Base-by-base conservation (phyloP, 176 grass and related monocot species). In the Triticum monococcum region DNA sequence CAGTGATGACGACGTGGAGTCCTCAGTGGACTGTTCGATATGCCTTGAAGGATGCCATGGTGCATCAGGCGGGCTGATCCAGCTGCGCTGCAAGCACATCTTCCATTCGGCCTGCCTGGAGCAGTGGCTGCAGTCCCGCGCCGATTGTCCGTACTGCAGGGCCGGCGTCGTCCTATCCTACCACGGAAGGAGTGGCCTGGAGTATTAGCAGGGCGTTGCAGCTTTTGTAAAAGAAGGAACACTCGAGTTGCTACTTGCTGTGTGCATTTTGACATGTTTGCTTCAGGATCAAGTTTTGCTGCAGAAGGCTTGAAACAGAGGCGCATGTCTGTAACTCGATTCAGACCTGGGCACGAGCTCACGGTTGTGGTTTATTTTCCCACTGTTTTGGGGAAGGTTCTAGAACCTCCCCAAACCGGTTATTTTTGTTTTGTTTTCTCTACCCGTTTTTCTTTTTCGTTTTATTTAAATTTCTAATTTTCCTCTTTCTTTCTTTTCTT, bases 91-190 rank as follows among this genome's bases (percentile, higher is more conserved):
- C 75, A 88, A 67, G 46, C 86, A 91, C 87, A 84, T 65, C 25
- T 91, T 91, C 64, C 86, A 91, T 63, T 81, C 82, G 6, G 77
- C 11, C 54, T 88, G 86, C 83, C 67, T 91, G 67, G 77, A 57
- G 16, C 36, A 62, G 48, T 91, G 90, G 90, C 81, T 88, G 46
- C 76, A 33, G 60, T 45, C 81, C 77, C 90, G 77, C 13, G 75
- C 69, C 16, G 78, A 88, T 17, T 91, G 86, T 38, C 86, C 90
- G 3, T 88, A 82, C 23, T 91, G 90, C 63, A 75, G 86, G 69
- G 68, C 86, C 26, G 54, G 24, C 36, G 26, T 82, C 23, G 25
- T 30, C 43, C 75, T 64, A 52, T 14, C 45, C 45, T 46, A 41
- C 31, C 72, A 8, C 62, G 22, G 22, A 33, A 64, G 52, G 48